A percentile compares a stretch with the other conserved stretches of the same genome.
Evolutionary conservation across 306 rosid genomes (phyloP).

Genomic region (Canavalia ensiformis): DNA sequence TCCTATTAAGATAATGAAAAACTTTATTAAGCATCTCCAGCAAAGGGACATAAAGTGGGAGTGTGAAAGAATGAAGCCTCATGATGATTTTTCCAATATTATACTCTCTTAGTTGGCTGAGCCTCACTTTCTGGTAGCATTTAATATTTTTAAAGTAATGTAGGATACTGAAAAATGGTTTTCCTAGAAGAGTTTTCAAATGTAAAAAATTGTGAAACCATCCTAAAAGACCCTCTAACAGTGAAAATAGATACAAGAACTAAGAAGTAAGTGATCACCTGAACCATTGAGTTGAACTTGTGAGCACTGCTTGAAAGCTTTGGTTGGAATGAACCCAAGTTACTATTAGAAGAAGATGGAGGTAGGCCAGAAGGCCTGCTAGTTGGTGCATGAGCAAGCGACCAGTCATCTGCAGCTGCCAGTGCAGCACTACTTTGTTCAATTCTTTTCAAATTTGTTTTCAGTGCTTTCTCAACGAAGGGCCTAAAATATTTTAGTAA

Average conservation of each 20-base stretch:
- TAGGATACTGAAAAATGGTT: slow-evolving; percentile 15
- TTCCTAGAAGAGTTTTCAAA: slow-evolving; percentile 1
- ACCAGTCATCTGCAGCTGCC: slow-evolving; percentile 88
- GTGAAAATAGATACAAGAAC: slow-evolving; percentile 1
- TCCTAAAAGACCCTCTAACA: neutral
- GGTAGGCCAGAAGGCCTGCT: slow-evolving; percentile 52
- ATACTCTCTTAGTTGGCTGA: neutral
- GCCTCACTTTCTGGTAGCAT: neutral
- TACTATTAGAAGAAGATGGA: slow-evolving; percentile 56
- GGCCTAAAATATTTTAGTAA: slow-evolving; percentile 73
- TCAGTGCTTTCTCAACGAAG: slow-evolving; percentile 67
- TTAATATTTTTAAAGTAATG: slow-evolving; percentile 1
- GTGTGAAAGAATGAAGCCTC: slow-evolving; percentile 12
- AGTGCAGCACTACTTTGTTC: slow-evolving; percentile 81
- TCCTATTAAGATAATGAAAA: slow-evolving; percentile 61
- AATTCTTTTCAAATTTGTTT: slow-evolving; percentile 72
- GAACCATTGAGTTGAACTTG: slow-evolving; percentile 82
- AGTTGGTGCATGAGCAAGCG: slow-evolving; percentile 61
- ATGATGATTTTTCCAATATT: slow-evolving; percentile 6
- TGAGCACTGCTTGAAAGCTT: slow-evolving; percentile 89
- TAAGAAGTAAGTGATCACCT: slow-evolving; percentile 57
- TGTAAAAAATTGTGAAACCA: neutral
- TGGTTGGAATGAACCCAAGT: slow-evolving; percentile 58
- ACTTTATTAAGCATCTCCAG: neutral
- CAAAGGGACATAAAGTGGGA: slow-evolving; percentile 18